These are phyloP conservation scores for Rutstroemia sp. DNA, from an alignment of 2,329 filamentous ascomycete species.

Conservation along the genomic window DNA sequence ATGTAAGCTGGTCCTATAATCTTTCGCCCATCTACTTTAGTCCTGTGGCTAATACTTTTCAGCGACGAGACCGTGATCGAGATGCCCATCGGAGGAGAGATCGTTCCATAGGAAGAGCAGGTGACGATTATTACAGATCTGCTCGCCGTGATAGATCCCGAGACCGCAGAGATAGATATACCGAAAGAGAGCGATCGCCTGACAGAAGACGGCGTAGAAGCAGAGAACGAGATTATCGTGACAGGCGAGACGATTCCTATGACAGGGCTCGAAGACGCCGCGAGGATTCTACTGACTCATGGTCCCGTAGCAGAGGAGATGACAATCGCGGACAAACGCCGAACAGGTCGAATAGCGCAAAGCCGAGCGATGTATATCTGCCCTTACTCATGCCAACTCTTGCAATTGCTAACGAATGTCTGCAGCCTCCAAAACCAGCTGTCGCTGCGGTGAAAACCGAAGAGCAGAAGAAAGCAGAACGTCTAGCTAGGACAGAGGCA, in stretches of 20 bases:
- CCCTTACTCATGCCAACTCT: neutral
- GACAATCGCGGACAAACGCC: slow-evolving; percentile 51
- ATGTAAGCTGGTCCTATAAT: slow-evolving; percentile 42
- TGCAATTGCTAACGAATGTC: slow-evolving; percentile 10
- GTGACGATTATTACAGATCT: slow-evolving; percentile 57
- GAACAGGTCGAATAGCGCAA: slow-evolving; percentile 41
- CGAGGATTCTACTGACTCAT: slow-evolving; percentile 66
- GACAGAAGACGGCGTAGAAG: slow-evolving; percentile 52
- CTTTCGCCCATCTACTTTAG: slow-evolving; percentile 8
- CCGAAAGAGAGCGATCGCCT: slow-evolving; percentile 51
- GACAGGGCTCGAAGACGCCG: slow-evolving; percentile 53
- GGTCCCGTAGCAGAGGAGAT: slow-evolving; percentile 57
- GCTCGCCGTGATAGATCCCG: slow-evolving; percentile 53
- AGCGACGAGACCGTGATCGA: slow-evolving; percentile 54
- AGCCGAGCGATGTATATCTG: slow-evolving; percentile 49
- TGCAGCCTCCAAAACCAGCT: slow-evolving; percentile 47
- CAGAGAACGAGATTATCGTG: slow-evolving; percentile 61
- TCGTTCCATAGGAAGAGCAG: slow-evolving; percentile 59
- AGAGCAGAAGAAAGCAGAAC: slow-evolving; percentile 70
- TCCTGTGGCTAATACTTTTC: slow-evolving; percentile 26
- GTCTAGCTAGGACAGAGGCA: slow-evolving; percentile 73
- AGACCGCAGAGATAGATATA: slow-evolving; percentile 52
- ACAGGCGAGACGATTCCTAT: slow-evolving; percentile 66
- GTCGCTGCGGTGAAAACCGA: slow-evolving; percentile 50
- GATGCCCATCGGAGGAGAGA: slow-evolving; percentile 60